Percentiles rank a stretch among this genome's conserved stretches.
These are phyloP conservation scores for Cystofilobasidium ferigula DNA, from an alignment of 768 basidiomycete species.

Conservation along the genomic window DNA sequence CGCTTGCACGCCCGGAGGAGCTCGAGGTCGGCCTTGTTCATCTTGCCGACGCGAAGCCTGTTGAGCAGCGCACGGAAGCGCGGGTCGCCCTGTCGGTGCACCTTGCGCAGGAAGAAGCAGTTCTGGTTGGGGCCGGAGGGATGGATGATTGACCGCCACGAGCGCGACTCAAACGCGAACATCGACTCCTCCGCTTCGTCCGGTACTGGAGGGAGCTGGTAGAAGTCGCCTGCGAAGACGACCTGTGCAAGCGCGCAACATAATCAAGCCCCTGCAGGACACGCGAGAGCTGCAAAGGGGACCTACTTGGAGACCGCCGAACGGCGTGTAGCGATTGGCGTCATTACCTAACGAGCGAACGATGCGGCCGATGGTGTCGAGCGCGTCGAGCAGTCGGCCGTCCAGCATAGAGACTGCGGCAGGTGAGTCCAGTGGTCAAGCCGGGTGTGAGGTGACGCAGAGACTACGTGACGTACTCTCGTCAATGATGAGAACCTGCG, in stretches of 20 bases:
- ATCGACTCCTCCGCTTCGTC: conserved; percentile 49
- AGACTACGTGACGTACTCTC: conserved; percentile 60
- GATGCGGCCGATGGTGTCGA: conserved; percentile 55
- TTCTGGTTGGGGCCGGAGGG: conserved; percentile 45
- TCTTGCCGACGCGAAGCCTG: conserved; percentile 13
- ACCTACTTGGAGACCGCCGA: conserved; percentile 81
- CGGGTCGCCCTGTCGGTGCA: conserved; percentile 20
- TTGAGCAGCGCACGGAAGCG: conserved; percentile 6
- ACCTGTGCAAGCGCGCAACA: conserved; percentile 56
- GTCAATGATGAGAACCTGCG: conserved; percentile 74
- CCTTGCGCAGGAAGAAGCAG: conserved; percentile 12
- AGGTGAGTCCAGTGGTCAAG: too few species aligned
- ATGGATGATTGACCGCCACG: conserved; percentile 62
- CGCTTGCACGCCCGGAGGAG: not conserved
- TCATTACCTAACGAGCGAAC: conserved; percentile 40
- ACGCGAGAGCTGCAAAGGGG: not conserved
- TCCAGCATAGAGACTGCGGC: conserved; percentile 89
- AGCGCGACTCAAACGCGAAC: conserved; percentile 80
- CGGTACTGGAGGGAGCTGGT: conserved; percentile 82
- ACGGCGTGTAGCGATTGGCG: conserved; percentile 51
- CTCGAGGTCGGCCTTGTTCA: not conserved
- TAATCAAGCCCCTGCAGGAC: too few species aligned
- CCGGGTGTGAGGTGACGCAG: not conserved
- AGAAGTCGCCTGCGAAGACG: conserved; percentile 92
- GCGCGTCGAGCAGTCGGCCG: conserved; percentile 67